Evolutionary conservation across 192 early-diverging fungal genomes (phyloP).

Genomic region (Rhizoclosmatium sp.): DNA sequence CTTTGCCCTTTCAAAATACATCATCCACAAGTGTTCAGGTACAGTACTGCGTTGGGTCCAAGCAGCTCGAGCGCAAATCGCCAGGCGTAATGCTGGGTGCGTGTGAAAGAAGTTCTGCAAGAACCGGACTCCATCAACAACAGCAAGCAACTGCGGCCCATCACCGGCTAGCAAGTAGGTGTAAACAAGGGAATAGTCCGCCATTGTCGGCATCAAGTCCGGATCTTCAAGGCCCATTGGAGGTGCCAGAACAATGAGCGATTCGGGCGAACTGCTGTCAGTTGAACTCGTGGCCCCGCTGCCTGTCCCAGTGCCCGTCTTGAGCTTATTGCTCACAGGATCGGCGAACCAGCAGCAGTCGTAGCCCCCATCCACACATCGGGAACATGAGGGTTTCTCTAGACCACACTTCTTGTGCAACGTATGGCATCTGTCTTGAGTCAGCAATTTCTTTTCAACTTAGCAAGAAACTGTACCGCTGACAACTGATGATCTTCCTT

Average conservation of each 20-base stretch:
- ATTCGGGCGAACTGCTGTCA: too few relatives aligned
- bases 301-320: too few relatives aligned
- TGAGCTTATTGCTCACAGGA: too few relatives aligned
- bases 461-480: too few relatives aligned
- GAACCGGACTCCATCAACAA: neutral
- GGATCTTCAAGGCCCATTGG: conserved; percentile 3
- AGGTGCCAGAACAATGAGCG: neutral
- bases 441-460: too few relatives aligned
- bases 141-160: neutral
- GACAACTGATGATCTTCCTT: too few relatives aligned
- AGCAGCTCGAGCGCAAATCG: conserved; percentile 22
- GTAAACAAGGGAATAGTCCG: conserved; percentile 20
- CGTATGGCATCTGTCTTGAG: too few relatives aligned
- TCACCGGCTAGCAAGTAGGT: neutral
- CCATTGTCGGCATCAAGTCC: conserved; percentile 30
- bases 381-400: too few relatives aligned
- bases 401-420: too few relatives aligned
- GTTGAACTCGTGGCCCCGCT: too few relatives aligned
- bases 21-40: neutral
- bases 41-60: neutral
- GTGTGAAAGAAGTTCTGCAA: conserved; percentile 15
- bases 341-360: too few relatives aligned
- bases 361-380: too few relatives aligned
- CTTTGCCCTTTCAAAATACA: conserved; percentile 15
- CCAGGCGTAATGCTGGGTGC: neutral